Percentiles rank a stretch among this genome's conserved stretches.
These are phyloP conservation scores for Exserohilum rostratum DNA, from an alignment of 2,329 filamentous ascomycete genomes.

Conservation along the genomic window DNA sequence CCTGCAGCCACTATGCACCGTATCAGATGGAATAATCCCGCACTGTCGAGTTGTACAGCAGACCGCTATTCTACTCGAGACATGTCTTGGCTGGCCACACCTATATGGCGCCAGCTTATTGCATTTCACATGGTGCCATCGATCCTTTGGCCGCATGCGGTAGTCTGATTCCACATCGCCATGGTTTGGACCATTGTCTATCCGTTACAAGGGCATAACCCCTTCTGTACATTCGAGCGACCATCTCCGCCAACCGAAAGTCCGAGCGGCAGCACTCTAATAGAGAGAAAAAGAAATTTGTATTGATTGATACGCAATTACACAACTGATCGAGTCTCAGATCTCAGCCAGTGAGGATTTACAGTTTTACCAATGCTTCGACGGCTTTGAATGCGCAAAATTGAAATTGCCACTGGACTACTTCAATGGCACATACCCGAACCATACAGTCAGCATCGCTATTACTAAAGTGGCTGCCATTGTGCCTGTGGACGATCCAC, in stretches of 20 bases:
- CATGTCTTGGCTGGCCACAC: neutral
- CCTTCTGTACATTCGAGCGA: neutral
- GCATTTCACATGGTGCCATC: neutral
- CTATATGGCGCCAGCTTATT: neutral
- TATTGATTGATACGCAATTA: neutral
- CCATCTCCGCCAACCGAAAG: neutral
- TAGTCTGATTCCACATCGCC: neutral
- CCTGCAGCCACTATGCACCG: constrained; percentile 11
- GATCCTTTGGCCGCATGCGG: neutral
- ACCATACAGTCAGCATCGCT: constrained; percentile 39
- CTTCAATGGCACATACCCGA: constrained; percentile 43
- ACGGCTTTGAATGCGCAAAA: constrained; percentile 43
- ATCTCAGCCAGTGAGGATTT: constrained; percentile 33
- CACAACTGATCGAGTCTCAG: constrained; percentile 27
- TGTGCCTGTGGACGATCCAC: constrained; percentile 43
- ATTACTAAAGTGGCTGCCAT: constrained; percentile 41
- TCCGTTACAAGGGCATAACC: neutral
- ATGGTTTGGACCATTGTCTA: neutral
- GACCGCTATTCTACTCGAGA: neutral
- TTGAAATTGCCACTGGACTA: constrained; percentile 46
- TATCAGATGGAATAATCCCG: constrained; percentile 8
- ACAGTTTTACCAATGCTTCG: constrained; percentile 41
- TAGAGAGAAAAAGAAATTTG: neutral
- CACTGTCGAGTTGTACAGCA: constrained; percentile 3
- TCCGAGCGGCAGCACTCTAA: neutral